These are phyloP conservation scores for Orobanche coerulescens DNA, from an alignment of 257 asterid genomes.

Conservation along the genomic window DNA sequence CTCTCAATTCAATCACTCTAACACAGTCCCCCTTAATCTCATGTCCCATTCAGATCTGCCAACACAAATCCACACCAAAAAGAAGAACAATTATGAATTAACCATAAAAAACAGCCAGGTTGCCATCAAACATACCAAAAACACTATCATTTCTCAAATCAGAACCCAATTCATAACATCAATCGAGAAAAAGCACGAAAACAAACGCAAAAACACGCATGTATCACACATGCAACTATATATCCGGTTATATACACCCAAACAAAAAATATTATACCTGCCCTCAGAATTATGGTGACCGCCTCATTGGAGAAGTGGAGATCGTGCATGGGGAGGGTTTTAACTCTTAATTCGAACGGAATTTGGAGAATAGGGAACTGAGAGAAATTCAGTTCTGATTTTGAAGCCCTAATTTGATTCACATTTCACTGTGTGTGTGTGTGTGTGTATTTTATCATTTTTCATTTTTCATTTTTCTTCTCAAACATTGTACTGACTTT, in stretches of 20 bases:
- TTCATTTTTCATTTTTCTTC: conserved; percentile 13
- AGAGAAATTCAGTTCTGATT: conserved; percentile 31
- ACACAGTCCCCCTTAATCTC: conserved; percentile 34
- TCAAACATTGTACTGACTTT: conserved; percentile 8
- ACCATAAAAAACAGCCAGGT: conserved; percentile 22
- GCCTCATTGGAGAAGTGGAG: conserved; percentile 30
- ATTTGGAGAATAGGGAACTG: conserved; percentile 21
- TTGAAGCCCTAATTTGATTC: conserved; percentile 70
- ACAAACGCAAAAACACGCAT: conserved; percentile 14
- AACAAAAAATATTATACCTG: conserved; percentile 33
- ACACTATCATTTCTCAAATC: conserved; percentile 19
- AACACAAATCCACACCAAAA: conserved; percentile 33
- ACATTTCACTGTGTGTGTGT: conserved; percentile 6
- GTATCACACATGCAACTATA: conserved; percentile 30
- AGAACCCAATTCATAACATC: conserved; percentile 23
- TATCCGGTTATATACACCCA: conserved; percentile 4
- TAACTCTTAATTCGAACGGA: conserved; percentile 26
- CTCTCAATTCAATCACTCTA: conserved; percentile 43
- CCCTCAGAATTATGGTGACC: conserved; percentile 35
- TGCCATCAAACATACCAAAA: conserved; percentile 20
- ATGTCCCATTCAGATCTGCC: conserved; percentile 71
- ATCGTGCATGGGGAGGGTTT: conserved; percentile 34
- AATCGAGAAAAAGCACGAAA: conserved; percentile 19
- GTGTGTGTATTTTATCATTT: conserved; percentile 3
- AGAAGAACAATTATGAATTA: conserved; percentile 14